Percentiles rank a stretch among this genome's conserved stretches.
Conservation (phyloP, 2,329 filamentous ascomycete species). For the Coniochaeta pulveracea region DNA sequence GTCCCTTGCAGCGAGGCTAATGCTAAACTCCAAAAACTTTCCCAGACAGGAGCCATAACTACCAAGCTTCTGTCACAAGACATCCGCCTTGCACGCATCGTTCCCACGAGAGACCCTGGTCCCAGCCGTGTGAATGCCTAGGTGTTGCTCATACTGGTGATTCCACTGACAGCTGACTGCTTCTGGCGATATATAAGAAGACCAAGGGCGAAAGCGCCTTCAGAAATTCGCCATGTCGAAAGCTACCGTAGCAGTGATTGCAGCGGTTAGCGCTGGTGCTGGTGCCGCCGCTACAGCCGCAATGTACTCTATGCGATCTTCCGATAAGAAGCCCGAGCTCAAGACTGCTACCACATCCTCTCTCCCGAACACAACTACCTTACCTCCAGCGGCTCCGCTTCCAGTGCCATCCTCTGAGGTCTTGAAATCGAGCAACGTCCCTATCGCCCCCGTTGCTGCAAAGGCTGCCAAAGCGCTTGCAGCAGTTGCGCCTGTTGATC, state of each 20-base stretch:
- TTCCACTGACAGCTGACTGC: too few species aligned
- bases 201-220: constrained; percentile 13
- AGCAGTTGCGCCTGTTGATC: constrained; percentile 48
- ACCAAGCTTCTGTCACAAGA: too few species aligned
- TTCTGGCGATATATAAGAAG: constrained; percentile 2
- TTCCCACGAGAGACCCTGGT: too few species aligned
- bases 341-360: constrained; percentile 20
- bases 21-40: too few species aligned
- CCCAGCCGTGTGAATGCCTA: too few species aligned
- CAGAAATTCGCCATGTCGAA: constrained; percentile 53
- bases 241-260: constrained; percentile 62
- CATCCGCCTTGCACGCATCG: too few species aligned
- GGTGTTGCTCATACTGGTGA: too few species aligned
- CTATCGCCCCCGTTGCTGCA: constrained; percentile 15
- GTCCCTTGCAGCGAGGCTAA: too few species aligned
- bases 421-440: constrained; percentile 22
- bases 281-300: constrained; percentile 65
- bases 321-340: constrained; percentile 31
- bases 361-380: constrained; percentile 18
- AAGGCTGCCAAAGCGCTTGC: constrained; percentile 14
- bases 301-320: constrained; percentile 46
- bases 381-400: constrained; percentile 14
- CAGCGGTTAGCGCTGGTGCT: constrained; percentile 63
- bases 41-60: too few species aligned
- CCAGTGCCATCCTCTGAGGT: constrained; percentile 48